Evolutionary conservation across 257 asterid genomes (phyloP), one percentile per base, ranked within the genome.

Genomic region (Scutellaria baicalensis): DNA sequence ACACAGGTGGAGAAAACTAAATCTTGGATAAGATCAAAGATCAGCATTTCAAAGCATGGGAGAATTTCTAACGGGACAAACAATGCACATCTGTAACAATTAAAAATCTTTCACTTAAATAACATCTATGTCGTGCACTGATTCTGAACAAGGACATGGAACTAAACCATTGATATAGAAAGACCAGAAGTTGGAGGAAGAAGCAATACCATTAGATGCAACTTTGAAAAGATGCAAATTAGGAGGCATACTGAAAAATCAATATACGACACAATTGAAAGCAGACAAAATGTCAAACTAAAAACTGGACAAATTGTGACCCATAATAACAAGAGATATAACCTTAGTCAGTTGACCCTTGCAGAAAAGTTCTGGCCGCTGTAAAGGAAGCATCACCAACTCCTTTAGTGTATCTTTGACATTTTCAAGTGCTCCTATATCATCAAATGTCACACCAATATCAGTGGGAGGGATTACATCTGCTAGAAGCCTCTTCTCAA

Each of bases 331-430:
- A 17, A 61, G 14, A 45, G 52, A 67, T 23, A 48, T 75, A 35
- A 91, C 96, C 96, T 87, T 89, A 5, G 93, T 85, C 61, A 91
- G 74, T 80, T 89, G 95, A 76, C 97, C 93, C 86, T 89, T 91
- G 86, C 86, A 82, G 75, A 91, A 91, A 70, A 91, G 96, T 74
- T 91, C 97, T 1, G 97, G 97, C 67, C 96, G 83, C 74, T 85
- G 97, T 67, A 91, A 75, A 71, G 97, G 96, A 77, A 89, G 95
- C 97, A 91, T 91, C 84, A 91, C 97, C 81, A 91, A 75, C 83
- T 91, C 96, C 84, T 84, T 88, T 84, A 91, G 73, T 8, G 96
- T 86, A 77, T 91, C 97, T 69, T 91, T 91, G 69, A 91, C 96
- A 83, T 84, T 87, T 80, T 91, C 96, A 48, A 91, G 82, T 40